Evolutionary conservation across 176 grass and related monocot genomes (phyloP), one percentile per base, ranked within the genome.

Genomic region (Musa schizocarpa): DNA sequence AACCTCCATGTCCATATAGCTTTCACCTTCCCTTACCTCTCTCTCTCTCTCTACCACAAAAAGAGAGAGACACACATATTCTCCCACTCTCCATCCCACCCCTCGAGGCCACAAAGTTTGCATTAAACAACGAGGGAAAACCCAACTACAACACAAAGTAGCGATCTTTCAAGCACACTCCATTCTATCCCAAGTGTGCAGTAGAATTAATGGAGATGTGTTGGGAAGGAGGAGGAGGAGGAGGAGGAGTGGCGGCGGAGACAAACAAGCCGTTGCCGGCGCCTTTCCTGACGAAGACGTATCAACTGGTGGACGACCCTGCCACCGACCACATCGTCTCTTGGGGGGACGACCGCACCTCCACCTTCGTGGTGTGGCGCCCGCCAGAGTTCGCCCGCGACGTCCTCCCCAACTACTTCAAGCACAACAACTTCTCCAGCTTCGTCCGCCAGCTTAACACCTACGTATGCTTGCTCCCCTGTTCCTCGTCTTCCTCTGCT

Each of bases 401-500:
- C 84, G 83, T 99, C 78, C 91, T 99, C n/a, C 95, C 95, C 65
- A 95, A 92, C 78, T 99, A 78, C 85, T 99, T 99, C 95, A 99
- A 99, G 88, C 95, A 99, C 81, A 99, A 94, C 79, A 99, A 99
- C 86, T 99, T 99, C 91, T 99, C 95, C 11, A 94, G 91, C 53
- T 99, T 99, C 76, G 95, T 99, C 58, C 95, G 95, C 70, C 95
- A 99, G 83, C 95, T 99, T 72, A 99, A 99, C 88, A 99, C 95
- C 69, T 99, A 99, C 87, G 95, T 99, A 73, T 79, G 82, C 73
- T 9, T 11, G 13, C 58, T 43, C 3, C 34, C 34, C 8, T 11
- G 52, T 23, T 74, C 50, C 51, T 25, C 51, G 21, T 53, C 59
- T 48, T 16, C 16, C 0, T 29, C 11, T 74, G 17, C 19, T 72